phyloP scores from a whole-genome alignment of 495 filamentous ascomycete species.

The Apiosordaria backusii region DNA sequence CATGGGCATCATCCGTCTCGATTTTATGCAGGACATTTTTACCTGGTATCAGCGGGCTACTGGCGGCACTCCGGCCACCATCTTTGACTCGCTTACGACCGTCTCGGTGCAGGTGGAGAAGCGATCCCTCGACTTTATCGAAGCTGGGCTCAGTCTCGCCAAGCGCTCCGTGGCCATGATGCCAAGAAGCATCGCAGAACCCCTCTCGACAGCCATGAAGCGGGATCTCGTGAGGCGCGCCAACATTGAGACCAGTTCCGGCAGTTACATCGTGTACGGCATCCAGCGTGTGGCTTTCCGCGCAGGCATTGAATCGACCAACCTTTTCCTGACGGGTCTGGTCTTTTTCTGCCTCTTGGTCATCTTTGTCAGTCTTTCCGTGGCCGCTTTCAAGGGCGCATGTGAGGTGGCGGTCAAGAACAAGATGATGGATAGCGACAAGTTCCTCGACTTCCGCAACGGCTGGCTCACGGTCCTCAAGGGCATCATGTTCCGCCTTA shows the following conservation, averaged over 20 bases:
- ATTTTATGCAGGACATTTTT: constrained; percentile 82
- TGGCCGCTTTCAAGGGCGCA: constrained; percentile 75
- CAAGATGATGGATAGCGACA: constrained; percentile 78
- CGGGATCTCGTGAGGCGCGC: constrained; percentile 40
- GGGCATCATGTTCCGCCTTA: constrained; percentile 89
- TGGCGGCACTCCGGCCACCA: constrained; percentile 78
- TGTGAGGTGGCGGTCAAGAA: constrained; percentile 71
- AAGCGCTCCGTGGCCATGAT: constrained; percentile 50
- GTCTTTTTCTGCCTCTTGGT: constrained; percentile 87
- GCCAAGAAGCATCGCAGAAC: constrained; percentile 48
- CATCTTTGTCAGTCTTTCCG: constrained; percentile 62
- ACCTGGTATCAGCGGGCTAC: constrained; percentile 98
- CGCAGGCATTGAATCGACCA: constrained; percentile 81
- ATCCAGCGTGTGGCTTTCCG: constrained; percentile 90
- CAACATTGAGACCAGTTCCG: constrained; percentile 48
- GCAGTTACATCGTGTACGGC: constrained; percentile 71
- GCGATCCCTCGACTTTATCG: constrained; percentile 47
- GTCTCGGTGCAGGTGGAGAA: constrained; percentile 87
- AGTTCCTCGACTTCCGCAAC: constrained; percentile 92
- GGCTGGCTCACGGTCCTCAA: constrained; percentile 59
- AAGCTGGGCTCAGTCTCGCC: constrained; percentile 38
- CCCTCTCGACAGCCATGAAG: constrained; percentile 22
- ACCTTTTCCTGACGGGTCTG: constrained; percentile 90
- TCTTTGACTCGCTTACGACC: constrained; percentile 69
- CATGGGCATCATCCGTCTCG: constrained; percentile 90